Evolutionary conservation across 164 flowering plant species (phyloP).

Genomic region (Pachysandra terminalis): DNA sequence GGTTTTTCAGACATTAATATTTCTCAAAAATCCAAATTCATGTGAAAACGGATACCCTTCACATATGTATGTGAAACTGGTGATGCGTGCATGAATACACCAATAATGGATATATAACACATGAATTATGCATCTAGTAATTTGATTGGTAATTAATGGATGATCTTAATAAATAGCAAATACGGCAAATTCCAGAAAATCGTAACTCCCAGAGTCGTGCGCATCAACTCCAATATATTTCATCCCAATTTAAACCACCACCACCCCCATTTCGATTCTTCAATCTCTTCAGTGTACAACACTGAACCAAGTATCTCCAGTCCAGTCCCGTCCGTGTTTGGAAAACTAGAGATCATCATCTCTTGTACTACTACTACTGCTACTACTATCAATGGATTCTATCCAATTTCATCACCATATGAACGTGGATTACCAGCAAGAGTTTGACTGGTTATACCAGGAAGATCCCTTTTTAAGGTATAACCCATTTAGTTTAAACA

Average conservation of each 20-base stretch:
- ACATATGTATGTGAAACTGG: neutral
- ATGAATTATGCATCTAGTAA: neutral
- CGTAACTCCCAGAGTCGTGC: conserved; percentile 27
- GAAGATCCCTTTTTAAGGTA: conserved; percentile 15
- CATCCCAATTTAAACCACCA: conserved; percentile 15
- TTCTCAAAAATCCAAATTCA: too few relatives aligned
- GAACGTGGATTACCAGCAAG: conserved; percentile 6
- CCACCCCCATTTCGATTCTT: too few relatives aligned
- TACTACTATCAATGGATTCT: conserved; percentile 18
- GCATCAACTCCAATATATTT: conserved; percentile 25
- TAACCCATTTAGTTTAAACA: neutral
- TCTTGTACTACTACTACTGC: neutral
- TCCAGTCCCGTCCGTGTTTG: too few relatives aligned
- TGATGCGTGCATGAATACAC: too few relatives aligned
- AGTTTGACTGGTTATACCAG: conserved; percentile 8
- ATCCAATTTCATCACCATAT: neutral
- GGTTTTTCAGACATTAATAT: too few relatives aligned
- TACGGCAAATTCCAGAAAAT: conserved; percentile 15
- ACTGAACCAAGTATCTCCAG: too few relatives aligned
- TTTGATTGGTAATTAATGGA: conserved; percentile 25
- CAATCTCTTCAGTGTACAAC: too few relatives aligned
- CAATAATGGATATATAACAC: too few relatives aligned
- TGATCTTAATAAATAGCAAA: conserved; percentile 12
- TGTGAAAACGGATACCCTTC: too few relatives aligned
- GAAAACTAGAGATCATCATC: too few relatives aligned